Evolutionary conservation across 1,284 basidiomycete species (phyloP).

Genomic region (Mycena citricolor): DNA sequence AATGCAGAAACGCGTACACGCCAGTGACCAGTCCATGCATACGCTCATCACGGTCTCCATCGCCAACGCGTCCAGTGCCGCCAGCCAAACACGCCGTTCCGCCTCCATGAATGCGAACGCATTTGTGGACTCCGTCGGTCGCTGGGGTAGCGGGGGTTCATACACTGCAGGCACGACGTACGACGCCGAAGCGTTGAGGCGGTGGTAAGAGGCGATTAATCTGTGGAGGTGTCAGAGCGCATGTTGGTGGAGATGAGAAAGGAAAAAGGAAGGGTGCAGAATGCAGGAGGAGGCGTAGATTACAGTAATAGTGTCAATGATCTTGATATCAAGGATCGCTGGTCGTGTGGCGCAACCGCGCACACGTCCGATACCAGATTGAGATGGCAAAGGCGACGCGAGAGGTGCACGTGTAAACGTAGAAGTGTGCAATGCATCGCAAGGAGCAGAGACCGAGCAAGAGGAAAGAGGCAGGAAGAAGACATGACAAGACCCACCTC

Average conservation of each 20-base stretch:
- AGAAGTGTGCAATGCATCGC: constrained; percentile 3
- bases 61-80: constrained; percentile 51
- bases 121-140: constrained; percentile 58
- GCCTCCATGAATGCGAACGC: constrained; percentile 22
- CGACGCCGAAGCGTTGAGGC: constrained; percentile 46
- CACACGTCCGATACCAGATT: too few species aligned
- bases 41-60: constrained; percentile 61
- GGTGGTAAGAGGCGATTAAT: constrained; percentile 59
- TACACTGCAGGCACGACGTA: constrained; percentile 56
- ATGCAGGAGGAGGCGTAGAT: too few species aligned
- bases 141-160: constrained; percentile 39
- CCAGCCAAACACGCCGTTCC: constrained; percentile 41
- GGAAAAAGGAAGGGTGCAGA: too few species aligned
- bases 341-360: too few species aligned
- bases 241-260: constrained; percentile 12
- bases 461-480: constrained; percentile 6
- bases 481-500: constrained; percentile 45
- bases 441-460: constrained; percentile 8
- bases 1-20: constrained; percentile 43
- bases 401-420: too few species aligned
- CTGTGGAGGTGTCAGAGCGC: constrained; percentile 33
- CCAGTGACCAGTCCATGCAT: constrained; percentile 44
- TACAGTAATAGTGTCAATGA: too few species aligned
- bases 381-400: too few species aligned
- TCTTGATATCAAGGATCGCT: too few species aligned